phyloP scores from a whole-genome alignment of 1,284 basidiomycete genomes.

The Spongiforma sp. region DNA sequence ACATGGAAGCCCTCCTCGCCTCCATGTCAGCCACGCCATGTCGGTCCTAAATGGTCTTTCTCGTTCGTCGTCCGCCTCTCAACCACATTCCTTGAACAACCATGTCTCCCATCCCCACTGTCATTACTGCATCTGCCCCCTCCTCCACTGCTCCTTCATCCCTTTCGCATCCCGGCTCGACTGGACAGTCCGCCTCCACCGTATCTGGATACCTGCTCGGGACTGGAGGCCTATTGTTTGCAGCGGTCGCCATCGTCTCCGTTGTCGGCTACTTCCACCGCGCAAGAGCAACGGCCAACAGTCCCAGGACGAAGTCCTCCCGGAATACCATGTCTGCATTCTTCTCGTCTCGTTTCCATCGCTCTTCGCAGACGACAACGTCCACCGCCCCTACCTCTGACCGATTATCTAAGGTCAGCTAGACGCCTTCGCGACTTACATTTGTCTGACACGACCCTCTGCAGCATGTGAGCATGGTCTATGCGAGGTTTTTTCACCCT shows the following conservation, averaged over 20 bases:
- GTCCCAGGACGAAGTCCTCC: not conserved
- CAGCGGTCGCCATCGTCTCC: conserved; percentile 20
- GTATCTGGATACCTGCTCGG: conserved; percentile 11
- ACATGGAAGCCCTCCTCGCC: too few species aligned
- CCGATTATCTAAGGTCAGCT: conserved; percentile 16
- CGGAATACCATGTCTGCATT: conserved; percentile 18
- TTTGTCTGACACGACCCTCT: conserved; percentile 1
- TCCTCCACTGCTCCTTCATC: conserved; percentile 7
- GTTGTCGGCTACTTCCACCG: conserved; percentile 23
- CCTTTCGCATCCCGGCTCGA: not conserved
- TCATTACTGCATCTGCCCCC: conserved; percentile 11
- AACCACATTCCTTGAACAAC: conserved; percentile 10
- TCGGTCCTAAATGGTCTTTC: too few species aligned
- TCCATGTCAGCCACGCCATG: too few species aligned
- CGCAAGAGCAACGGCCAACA: conserved; percentile 1
- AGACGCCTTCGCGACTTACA: not conserved
- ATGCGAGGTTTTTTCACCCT: conserved; percentile 30
- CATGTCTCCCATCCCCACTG: conserved; percentile 30
- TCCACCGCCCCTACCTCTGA: not conserved
- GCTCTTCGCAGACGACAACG: not conserved
- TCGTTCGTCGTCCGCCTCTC: too few species aligned
- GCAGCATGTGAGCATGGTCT: conserved; percentile 29
- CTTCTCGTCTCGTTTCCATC: conserved; percentile 14
- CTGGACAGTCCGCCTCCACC: conserved; percentile 7
- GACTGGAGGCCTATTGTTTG: conserved; percentile 27